Evolutionary conservation across 2,329 filamentous ascomycete species (phyloP), one percentile per base, ranked within the genome.

Genomic region (Drechslera avenae): DNA sequence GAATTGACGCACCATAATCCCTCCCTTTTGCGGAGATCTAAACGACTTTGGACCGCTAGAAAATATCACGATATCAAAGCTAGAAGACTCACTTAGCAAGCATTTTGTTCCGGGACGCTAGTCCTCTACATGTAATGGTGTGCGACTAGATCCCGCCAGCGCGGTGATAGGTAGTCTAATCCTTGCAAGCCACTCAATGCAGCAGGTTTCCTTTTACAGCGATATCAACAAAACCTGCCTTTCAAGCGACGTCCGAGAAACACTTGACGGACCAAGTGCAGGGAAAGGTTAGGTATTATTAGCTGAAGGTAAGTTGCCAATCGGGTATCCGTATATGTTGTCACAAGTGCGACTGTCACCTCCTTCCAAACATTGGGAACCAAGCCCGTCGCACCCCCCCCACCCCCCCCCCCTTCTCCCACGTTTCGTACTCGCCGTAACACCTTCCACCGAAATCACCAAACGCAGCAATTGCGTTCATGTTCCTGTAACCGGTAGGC

Each of bases 341-440:
- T 9, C 28, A 30, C 44, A 40, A 26, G 48, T 47, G 32, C 19
- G 48, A 51, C 43, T 51, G 23, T 47, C 9, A 26, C 31, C 32
- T 19, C 31, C 32, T 19, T 28, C 43, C 36, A 44, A 12, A 28
- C 9, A 28, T 28, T 9, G 26, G 26, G 9, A 9, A 28, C 18
- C 32, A 37, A 33, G 36, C 26, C 16, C 18, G 37, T 42, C 34
- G 45, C 48, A 47, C 18, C 14, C 19, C n/a, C n/a, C n/a, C n/a
- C n/a, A n/a, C n/a, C n/a, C n/a, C n/a, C n/a, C n/a, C n/a, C n/a
- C 17, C 36, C 39, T 17, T 41, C 43, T 28, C 42, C 49, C 44
- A 52, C 49, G 49, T 52, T 52, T 48, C 18, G 49, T 48, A 39
- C 49, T 16, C 46, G 33, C 26, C n/a, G 35, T 39, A 39, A 34